Conservation (phyloP, 129 eudicot genomes). For the carrot (Daucus carota) region DNA sequence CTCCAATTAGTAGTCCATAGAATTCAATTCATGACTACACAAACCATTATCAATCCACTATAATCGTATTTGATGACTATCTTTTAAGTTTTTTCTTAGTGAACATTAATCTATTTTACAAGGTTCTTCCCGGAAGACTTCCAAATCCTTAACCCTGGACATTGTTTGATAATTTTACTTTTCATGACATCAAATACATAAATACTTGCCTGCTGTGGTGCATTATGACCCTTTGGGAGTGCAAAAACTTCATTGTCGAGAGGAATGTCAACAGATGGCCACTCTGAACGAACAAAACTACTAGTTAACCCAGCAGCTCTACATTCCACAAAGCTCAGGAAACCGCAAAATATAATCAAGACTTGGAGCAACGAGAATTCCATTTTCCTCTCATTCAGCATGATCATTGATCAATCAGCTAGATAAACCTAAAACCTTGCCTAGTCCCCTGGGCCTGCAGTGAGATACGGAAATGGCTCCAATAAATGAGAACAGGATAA, state of each 20-base stretch:
- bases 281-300: slow-evolving; percentile 65
- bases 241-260: slow-evolving; percentile 75
- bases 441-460: background rate
- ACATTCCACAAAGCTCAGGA: slow-evolving; percentile 26
- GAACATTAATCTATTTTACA: background rate
- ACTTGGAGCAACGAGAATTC: slow-evolving; percentile 30
- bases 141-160: background rate
- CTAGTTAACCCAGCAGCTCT: slow-evolving; percentile 75
- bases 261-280: slow-evolving; percentile 84
- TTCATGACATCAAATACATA: background rate
- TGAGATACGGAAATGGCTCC: background rate
- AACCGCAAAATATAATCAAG: slow-evolving; percentile 31
- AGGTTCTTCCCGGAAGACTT: background rate
- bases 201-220: slow-evolving; percentile 78
- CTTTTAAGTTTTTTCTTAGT: background rate
- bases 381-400: slow-evolving; percentile 24
- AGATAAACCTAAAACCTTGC: background rate
- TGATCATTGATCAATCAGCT: slow-evolving; percentile 15
- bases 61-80: too few species aligned
- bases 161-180: background rate
- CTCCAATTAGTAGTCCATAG: too few species aligned
- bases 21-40: too few species aligned
- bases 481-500: background rate
- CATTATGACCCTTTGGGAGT: slow-evolving; percentile 68
- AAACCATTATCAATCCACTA: background rate